These are phyloP conservation scores for Ganoderma multipileum DNA, from an alignment of 1,284 basidiomycete species.

Conservation along the genomic window DNA sequence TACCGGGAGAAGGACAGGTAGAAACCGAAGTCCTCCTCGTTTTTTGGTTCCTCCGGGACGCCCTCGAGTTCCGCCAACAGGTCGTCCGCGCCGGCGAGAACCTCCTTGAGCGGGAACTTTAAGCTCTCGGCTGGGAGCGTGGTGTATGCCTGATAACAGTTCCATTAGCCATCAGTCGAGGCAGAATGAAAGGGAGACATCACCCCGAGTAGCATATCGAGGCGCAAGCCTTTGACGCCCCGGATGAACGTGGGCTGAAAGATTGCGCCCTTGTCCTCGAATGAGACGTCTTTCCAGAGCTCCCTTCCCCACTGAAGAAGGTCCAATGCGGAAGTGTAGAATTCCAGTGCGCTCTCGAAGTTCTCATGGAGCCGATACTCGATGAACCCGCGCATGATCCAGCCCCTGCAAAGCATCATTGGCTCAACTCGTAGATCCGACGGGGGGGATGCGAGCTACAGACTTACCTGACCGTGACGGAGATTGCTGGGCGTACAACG, in stretches of 20 bases:
- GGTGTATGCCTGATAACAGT: conserved; percentile 20
- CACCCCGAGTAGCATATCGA: conserved; percentile 44
- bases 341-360: conserved; percentile 23
- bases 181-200: not conserved
- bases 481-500: conserved; percentile 44
- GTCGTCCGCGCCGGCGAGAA: conserved; percentile 39
- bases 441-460: not conserved
- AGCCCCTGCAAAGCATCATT: conserved; percentile 1
- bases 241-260: conserved; percentile 44
- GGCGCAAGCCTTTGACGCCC: conserved; percentile 40
- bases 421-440: not conserved
- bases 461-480: conserved; percentile 47
- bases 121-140: conserved; percentile 24
- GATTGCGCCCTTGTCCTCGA: conserved; percentile 38
- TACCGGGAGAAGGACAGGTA: conserved; percentile 45
- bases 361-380: conserved; percentile 25
- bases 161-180: not conserved
- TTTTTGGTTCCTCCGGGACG: conserved; percentile 15
- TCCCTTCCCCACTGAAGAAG: conserved; percentile 49
- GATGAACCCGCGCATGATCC: conserved; percentile 38
- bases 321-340: conserved; percentile 39
- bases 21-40: conserved; percentile 34
- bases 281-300: conserved; percentile 43
- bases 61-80: conserved; percentile 38
- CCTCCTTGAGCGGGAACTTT: conserved; percentile 34